Conservation (phyloP, 306 rosid genomes). For the Lagenaria siceraria region DNA sequence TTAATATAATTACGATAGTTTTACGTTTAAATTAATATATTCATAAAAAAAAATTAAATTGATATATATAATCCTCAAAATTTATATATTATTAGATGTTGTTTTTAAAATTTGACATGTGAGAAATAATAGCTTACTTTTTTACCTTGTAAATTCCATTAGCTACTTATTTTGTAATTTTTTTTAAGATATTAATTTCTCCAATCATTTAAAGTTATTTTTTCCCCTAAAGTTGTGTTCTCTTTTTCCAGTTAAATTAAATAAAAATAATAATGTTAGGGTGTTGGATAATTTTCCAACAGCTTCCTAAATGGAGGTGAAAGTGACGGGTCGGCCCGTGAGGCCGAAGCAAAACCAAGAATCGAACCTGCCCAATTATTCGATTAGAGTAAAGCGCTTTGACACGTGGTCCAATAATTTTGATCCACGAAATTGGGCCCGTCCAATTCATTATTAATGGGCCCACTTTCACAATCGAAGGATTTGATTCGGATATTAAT, state of each 20-base stretch:
- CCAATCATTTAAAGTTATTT: no score
- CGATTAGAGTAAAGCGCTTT: not conserved
- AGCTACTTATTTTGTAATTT: not conserved
- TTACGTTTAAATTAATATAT: no score
- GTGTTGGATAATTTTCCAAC: not conserved
- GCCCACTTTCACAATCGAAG: not conserved
- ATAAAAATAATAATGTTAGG: not conserved
- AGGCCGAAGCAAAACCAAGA: not conserved
- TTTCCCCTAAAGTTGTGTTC: not conserved
- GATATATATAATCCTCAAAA: no score
- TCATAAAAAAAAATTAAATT: no score
- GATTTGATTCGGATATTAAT: not conserved
- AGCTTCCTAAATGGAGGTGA: not conserved
- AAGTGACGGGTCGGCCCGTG: not conserved
- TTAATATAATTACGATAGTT: no score
- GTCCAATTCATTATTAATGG: not conserved
- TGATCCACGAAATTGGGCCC: not conserved
- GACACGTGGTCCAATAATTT: not conserved
- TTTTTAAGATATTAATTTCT: not conserved
- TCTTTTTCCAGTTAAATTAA: not conserved
- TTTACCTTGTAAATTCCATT: no score
- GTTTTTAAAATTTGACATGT: not conserved
- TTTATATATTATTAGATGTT: no score
- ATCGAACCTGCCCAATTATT: not conserved
- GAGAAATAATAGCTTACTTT: not conserved